These are phyloP conservation scores for Aaosphaeria pasadenensis DNA, from an alignment of 2,329 filamentous ascomycete species.

Conservation along the genomic window DNA sequence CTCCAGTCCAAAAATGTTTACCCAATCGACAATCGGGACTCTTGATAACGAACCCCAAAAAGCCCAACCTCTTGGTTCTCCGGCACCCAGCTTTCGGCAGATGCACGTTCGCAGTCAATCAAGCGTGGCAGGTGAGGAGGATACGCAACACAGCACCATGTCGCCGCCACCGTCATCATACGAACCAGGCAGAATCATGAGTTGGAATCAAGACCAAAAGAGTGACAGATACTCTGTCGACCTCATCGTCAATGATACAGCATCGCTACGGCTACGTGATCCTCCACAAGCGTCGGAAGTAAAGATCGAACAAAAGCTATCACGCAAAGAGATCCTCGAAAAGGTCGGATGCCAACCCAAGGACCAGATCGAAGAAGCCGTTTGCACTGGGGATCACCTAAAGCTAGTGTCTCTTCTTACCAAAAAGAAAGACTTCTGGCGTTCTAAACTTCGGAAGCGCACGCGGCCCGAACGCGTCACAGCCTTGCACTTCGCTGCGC, in stretches of 20 bases:
- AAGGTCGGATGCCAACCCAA: slow-evolving; percentile 18
- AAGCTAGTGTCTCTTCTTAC: slow-evolving; percentile 12
- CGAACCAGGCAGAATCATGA: neutral
- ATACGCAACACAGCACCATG: neutral
- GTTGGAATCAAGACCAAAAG: too few relatives aligned
- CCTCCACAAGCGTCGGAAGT: neutral
- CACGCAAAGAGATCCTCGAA: slow-evolving; percentile 16
- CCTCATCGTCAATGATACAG: neutral
- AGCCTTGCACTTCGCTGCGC: slow-evolving; percentile 21
- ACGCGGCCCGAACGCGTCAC: slow-evolving; percentile 17
- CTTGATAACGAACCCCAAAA: neutral
- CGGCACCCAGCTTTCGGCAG: neutral
- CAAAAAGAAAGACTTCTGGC: slow-evolving; percentile 17
- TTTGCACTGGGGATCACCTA: slow-evolving; percentile 13
- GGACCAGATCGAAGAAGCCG: slow-evolving; percentile 18
- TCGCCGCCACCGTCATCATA: slow-evolving; percentile 5
- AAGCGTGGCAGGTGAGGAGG: slow-evolving; percentile 1
- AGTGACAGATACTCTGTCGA: neutral
- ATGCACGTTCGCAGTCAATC: neutral
- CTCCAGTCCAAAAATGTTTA: neutral
- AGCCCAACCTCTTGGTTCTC: neutral
- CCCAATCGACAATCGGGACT: neutral
- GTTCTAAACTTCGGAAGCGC: slow-evolving; percentile 15
- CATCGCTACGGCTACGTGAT: neutral
- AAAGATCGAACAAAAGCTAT: slow-evolving; percentile 1